Base-by-base conservation (phyloP, 441 rosid species). In the Capsella rubella region DNA sequence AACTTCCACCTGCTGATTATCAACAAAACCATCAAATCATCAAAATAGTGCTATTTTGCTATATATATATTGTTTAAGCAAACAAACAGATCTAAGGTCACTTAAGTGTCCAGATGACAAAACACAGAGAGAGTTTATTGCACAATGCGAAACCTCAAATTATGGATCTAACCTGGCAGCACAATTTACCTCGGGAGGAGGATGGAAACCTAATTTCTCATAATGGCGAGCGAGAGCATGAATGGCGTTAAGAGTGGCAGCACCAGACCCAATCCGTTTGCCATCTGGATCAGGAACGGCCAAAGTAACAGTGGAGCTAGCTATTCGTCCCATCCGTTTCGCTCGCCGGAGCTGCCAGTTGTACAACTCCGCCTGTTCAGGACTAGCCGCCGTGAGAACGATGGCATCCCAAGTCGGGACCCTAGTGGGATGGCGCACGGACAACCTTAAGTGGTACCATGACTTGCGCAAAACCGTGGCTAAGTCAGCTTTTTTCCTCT, bases 331-430 rank as follows among this genome's bases (percentile, higher is more conserved):
- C 75, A 87, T 80, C 2, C 96, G 89, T 73, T 88, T 89, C 53
- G 99, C 96, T 12, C 98, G 84, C 3, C 67, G 70, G 80, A 92
- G 98, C 85, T 92, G 99, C 97, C 97, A 95, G 3, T 92, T 80
- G 64, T 92, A 95, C 3, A 95, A 88, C 82, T 86, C 82, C 34
- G 98, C 99, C 71, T 95, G 97, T 79, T 95, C 92, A n/a, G 98
- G 99, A 79, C 99, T 95, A 72, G 98, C 97, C 1, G 99, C 97
- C 0, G 98, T 90, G 76, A 95, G 94, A 11, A 92, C 84, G 42
- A 95, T 84, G 27, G 95, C 98, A 71, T 95, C 97, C 99, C 99
- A 95, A 4, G 99, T 90, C 5, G 95, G 92, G 69, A 90, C 99
- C 69, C 99, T 72, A 4, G 93, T 66, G 0, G 98, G 93, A 78